Percentiles rank a stretch among this genome's conserved stretches.
phyloP scores from a whole-genome alignment of 345 rosid genomes.

The Salix exigua region DNA sequence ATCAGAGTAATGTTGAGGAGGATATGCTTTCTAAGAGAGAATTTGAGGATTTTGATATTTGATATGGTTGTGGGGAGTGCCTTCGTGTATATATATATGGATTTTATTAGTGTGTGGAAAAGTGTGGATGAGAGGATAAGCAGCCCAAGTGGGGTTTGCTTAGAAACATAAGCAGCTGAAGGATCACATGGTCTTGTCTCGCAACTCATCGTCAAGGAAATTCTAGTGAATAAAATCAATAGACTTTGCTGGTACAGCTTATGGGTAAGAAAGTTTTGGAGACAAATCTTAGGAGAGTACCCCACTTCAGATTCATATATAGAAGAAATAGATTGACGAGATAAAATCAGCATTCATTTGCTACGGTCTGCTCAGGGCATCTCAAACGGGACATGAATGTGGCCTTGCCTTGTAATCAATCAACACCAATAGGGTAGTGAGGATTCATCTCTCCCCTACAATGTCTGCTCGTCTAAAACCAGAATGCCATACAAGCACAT shows the following conservation, averaged over 20 bases:
- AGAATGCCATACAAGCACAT: background rate
- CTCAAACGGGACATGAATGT: constrained; percentile 1
- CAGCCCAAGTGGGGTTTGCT: constrained; percentile 12
- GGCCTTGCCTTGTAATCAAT: constrained; percentile 1
- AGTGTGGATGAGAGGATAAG: background rate
- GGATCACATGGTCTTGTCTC: constrained; percentile 35
- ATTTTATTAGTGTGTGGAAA: background rate
- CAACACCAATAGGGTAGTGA: background rate
- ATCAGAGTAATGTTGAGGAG: too few species aligned
- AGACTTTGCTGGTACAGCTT: background rate
- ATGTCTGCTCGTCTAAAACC: background rate
- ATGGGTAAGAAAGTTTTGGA: background rate
- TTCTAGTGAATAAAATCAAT: background rate
- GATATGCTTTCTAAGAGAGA: too few species aligned
- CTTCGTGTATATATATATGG: too few species aligned
- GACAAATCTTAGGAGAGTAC: background rate
- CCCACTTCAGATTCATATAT: background rate
- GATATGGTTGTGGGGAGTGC: too few species aligned
- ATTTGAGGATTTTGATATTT: too few species aligned
- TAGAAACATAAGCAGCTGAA: constrained; percentile 13
- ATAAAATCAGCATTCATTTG: background rate
- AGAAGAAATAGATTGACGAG: background rate
- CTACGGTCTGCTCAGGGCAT: background rate
- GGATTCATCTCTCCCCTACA: background rate
- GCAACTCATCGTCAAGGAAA: constrained; percentile 11